Conservation (phyloP, 2,329 filamentous ascomycete genomes). For the Dryadomyces sulphureus region DNA sequence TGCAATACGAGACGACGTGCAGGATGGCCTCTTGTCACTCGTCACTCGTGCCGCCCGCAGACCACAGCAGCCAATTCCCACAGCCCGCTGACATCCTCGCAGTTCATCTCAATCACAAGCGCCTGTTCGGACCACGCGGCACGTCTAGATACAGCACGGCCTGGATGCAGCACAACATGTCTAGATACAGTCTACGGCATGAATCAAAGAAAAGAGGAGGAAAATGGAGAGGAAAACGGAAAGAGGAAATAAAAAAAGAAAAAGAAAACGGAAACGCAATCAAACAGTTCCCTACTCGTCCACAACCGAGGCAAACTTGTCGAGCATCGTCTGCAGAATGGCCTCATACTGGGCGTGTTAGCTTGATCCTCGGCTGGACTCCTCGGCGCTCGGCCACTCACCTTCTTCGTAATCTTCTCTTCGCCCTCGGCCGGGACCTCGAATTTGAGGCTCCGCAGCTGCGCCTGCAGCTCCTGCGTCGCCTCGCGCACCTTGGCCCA, state of each 20-base stretch:
- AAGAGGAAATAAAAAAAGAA: too few relatives aligned
- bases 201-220: neutral
- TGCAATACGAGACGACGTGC: neutral
- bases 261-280: neutral
- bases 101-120: neutral
- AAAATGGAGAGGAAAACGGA: too few relatives aligned
- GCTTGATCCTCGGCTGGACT: slow-evolving; percentile 8
- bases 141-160: neutral
- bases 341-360: slow-evolving; percentile 65
- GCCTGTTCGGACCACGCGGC: too few relatives aligned
- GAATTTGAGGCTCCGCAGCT: slow-evolving; percentile 90
- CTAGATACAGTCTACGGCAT: neutral
- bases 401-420: slow-evolving; percentile 71
- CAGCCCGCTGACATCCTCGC: too few relatives aligned
- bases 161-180: neutral
- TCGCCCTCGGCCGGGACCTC: slow-evolving; percentile 80
- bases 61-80: too few relatives aligned
- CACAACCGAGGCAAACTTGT: slow-evolving; percentile 92
- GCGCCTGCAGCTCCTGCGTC: slow-evolving; percentile 70
- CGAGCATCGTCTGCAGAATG: slow-evolving; percentile 79
- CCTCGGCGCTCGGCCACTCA: slow-evolving; percentile 23
- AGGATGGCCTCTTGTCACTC: too few relatives aligned
- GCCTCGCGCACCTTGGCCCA: slow-evolving; percentile 90
- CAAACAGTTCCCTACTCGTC: slow-evolving; percentile 54
- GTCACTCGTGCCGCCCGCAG: too few relatives aligned